Evolutionary conservation across 768 basidiomycete genomes (phyloP).

Genomic region (Mycena polygramma): DNA sequence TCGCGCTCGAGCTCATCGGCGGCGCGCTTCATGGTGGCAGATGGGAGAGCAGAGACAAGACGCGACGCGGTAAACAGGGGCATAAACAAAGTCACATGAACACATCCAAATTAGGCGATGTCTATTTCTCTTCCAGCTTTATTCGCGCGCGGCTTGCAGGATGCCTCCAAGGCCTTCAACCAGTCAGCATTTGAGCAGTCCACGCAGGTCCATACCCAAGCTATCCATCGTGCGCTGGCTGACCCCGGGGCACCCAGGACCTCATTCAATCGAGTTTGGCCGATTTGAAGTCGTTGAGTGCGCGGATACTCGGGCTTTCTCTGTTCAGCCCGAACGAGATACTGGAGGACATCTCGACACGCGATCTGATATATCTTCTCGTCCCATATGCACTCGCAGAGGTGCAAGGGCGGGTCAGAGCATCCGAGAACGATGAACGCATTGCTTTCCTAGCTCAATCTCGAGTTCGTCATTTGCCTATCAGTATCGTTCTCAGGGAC

Average conservation of each 20-base stretch:
- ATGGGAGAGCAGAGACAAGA: neutral
- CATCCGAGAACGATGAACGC: slow-evolving; percentile 70
- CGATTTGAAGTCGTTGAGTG: slow-evolving; percentile 67
- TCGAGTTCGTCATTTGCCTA: slow-evolving; percentile 60
- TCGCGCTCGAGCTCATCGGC: slow-evolving; percentile 21
- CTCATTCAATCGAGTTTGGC: slow-evolving; percentile 66
- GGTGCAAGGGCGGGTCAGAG: slow-evolving; percentile 69
- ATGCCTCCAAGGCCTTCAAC: slow-evolving; percentile 54
- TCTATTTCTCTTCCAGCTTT: slow-evolving; percentile 54
- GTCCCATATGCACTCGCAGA: slow-evolving; percentile 79
- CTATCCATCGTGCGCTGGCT: neutral
- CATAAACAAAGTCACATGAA: too few species aligned
- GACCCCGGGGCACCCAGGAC: slow-evolving; percentile 56
- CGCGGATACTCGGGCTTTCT: slow-evolving; percentile 69
- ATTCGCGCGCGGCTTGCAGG: slow-evolving; percentile 51
- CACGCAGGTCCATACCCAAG: slow-evolving; percentile 53
- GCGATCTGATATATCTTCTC: slow-evolving; percentile 80
- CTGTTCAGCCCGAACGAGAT: slow-evolving; percentile 89
- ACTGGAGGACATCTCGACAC: slow-evolving; percentile 85
- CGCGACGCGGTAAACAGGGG: neutral
- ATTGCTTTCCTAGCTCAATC: slow-evolving; percentile 66
- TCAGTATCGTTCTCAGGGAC: neutral
- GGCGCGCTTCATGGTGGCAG: slow-evolving; percentile 40
- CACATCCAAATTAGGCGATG: slow-evolving; percentile 27
- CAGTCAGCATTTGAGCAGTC: slow-evolving; percentile 57